Evolutionary conservation across 1,284 basidiomycete species (phyloP), one percentile per base, ranked within the genome.

Genomic region (Ustilago trichophora): DNA sequence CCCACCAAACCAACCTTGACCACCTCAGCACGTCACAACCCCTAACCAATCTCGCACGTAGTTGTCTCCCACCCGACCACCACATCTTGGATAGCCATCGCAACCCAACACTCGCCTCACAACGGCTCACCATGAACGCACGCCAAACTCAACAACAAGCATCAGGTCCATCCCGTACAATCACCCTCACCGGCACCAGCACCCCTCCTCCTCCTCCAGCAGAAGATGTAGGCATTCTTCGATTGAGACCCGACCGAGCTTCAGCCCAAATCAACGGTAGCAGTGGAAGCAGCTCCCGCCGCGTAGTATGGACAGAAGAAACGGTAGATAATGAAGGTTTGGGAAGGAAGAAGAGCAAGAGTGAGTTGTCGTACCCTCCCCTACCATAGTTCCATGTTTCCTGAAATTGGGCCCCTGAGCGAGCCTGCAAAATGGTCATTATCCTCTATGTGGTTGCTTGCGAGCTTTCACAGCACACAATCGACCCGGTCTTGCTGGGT

Each of bases 291-390:
- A 26, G 22, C 9, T 11, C 31, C 4, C 37, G 75, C 0, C 27
- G 68, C 2, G 77, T 80, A 13, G 73, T 73, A 0, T 80, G 78
- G 78, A 54, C 67, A 4, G 65, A 75, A 12, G 74, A 71, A 13
- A 79, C 78, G 1, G 54, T 80, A 1, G 78, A 80, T 40, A 80
- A 80, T 49, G 78, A 80, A 49, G 54, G 56, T 1, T 34, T 77
- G 29, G 76, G 76, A 0, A 56, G 66, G 27, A 80, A 80, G 27
- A 79, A 71, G 25, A 73, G 69, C 45, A 80, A 80, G 40, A 76
- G 76, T 77, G 46, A 49, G 76, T 65, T 6, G 15, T 13, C 18
- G n/a, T n/a, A n/a, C n/a, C n/a, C n/a, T n/a, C n/a, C n/a, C n/a
- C n/a, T n/a, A n/a, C n/a, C n/a, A n/a, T n/a, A n/a, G n/a, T n/a